Evolutionary conservation across 2,329 filamentous ascomycete genomes (phyloP).

Genomic region (Microsporum canis): DNA sequence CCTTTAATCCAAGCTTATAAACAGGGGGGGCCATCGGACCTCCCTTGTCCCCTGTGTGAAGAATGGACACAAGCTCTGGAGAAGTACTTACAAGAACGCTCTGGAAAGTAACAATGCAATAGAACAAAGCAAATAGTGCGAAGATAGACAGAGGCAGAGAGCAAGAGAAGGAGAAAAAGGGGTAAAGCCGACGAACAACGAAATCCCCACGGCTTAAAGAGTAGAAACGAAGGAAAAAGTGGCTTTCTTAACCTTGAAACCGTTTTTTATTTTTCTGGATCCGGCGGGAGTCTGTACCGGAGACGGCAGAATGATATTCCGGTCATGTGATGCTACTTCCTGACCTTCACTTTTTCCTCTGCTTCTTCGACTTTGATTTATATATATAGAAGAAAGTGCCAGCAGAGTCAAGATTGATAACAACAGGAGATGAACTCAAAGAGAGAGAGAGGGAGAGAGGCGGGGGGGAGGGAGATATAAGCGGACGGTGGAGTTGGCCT

Average conservation of each 20-base stretch:
- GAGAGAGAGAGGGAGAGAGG: not conserved
- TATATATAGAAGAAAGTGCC: not conserved
- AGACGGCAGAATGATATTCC: not conserved
- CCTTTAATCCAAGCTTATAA: conserved; percentile 1
- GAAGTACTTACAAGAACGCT: not conserved
- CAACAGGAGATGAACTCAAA: not conserved
- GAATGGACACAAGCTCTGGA: not conserved
- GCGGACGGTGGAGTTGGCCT: not conserved
- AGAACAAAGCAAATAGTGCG: not conserved
- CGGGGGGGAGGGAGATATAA: not conserved
- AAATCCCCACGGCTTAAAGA: not conserved
- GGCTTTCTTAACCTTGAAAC: not conserved
- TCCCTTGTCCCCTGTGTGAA: not conserved
- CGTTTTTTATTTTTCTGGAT: not conserved
- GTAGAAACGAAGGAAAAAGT: not conserved
- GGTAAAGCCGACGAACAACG: not conserved
- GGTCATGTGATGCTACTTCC: not conserved
- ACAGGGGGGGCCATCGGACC: not conserved
- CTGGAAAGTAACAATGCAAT: not conserved
- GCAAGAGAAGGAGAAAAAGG: not conserved
- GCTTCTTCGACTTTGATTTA: not conserved
- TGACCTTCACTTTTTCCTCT: not conserved
- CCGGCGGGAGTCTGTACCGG: not conserved
- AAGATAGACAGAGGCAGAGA: not conserved
- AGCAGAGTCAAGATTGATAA: not conserved